Evolutionary conservation across 1,139 yeast genomes (phyloP), one percentile per base, ranked within the genome.

Genomic region (Ogataea hybrid): DNA sequence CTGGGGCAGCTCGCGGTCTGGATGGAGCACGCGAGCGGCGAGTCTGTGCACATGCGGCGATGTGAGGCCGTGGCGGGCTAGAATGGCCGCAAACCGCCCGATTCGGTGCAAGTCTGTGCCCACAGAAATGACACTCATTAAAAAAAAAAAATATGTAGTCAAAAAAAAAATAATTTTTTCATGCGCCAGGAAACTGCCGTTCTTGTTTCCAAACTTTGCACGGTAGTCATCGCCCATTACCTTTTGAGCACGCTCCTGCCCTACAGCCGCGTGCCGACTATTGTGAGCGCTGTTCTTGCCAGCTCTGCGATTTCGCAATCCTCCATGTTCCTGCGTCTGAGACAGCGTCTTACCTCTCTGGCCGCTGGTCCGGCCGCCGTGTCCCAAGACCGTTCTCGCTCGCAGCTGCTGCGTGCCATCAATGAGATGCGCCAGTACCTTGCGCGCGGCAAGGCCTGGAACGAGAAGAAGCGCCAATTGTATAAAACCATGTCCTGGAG

Each of bases 21-120:
- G 71, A 57, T 83, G 79, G 25, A 83, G 68, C 9, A 83, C 65
- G 28, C 83, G 60, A 23, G 59, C 53, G 4, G 74, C 63, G 18
- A 85, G 67, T 30, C 82, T 64, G 6, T 46, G 47, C 1, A 74
- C 54, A 43, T 63, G 57, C 23, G 39, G 46, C 11, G 67, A 51
- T 11, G 50, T 55, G 31, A 59, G 45, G 3, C 65, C 64, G 44
- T 61, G 56, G 25, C 61, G 61, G 6, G 47, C 43, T 8, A 83
- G 61, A 3, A 84, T 63, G 1, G 56, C 49, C 6, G 61, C 58
- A 47, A 85, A 78, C 36, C 95, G 61, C 3, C 70, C 57, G 1
- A 77, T 61, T 25, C 68, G 64, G 25, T 81, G 70, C 2, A 85
- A 54, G 57, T 85, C 95, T 6, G 76, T 72, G 2, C 95, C 95